A percentile compares a stretch with the other conserved stretches of the same genome.
phyloP scores from a whole-genome alignment of 169 alveolate species.

The Plasmodium yoelii region DNA sequence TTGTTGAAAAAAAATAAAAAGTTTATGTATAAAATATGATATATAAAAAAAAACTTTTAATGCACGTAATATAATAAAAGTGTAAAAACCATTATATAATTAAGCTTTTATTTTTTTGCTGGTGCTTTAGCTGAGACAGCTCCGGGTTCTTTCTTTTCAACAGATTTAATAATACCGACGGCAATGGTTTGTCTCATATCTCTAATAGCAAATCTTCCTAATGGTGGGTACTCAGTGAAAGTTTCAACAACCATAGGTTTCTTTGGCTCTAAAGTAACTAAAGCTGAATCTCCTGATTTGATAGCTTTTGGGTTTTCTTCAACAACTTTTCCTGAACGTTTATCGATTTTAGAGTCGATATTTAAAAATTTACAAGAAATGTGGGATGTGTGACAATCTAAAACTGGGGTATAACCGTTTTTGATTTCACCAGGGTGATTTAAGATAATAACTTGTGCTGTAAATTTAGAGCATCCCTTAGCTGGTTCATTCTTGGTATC shows the following conservation, averaged over 20 bases:
- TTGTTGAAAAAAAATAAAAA: constrained; percentile 13
- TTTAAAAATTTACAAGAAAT: constrained; percentile 97
- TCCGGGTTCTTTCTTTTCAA: constrained; percentile 94
- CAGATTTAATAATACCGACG: constrained; percentile 97
- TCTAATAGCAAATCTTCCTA: constrained; percentile 99
- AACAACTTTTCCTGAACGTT: constrained; percentile 96
- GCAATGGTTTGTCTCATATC: constrained; percentile 98
- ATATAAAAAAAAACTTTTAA: constrained; percentile 11
- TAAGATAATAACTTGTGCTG: constrained; percentile 96
- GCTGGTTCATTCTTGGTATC: constrained; percentile 98
- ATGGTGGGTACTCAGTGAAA: constrained; percentile 97
- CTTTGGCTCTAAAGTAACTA: constrained; percentile 95
- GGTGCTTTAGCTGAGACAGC: constrained; percentile 80
- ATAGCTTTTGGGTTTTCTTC: constrained; percentile 97
- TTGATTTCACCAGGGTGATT: constrained; percentile 98
- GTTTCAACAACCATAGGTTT: constrained; percentile 98
- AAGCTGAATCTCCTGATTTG: constrained; percentile 98
- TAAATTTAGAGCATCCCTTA: constrained; percentile 94
- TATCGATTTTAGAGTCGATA: constrained; percentile 94
- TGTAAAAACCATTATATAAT: background rate
- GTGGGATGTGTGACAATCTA: constrained; percentile 99
- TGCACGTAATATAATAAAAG: constrained; percentile 7
- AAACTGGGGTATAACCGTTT: constrained; percentile 98
- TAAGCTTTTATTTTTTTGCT: constrained; percentile 7
- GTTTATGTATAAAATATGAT: background rate